These are phyloP conservation scores for Gigaspora rosea DNA, from an alignment of 192 early-diverging fungal species.

Conservation along the genomic window DNA sequence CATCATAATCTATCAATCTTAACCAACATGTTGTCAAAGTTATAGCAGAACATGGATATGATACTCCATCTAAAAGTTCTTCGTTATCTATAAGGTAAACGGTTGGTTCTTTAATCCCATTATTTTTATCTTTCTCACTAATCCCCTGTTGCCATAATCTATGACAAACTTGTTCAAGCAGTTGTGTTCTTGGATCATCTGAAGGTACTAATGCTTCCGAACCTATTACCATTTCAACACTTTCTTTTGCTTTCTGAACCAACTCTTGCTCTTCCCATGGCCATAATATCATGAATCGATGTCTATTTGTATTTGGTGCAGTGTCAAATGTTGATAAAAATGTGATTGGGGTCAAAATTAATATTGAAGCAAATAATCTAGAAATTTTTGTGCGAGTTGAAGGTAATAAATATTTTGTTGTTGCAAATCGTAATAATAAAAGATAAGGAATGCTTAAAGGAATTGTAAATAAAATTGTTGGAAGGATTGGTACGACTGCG, in stretches of 20 bases:
- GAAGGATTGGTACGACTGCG: slow-evolving; percentile 1
- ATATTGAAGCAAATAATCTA: not conserved
- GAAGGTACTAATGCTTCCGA: not conserved
- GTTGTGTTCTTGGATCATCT: not conserved
- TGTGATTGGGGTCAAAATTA: not conserved
- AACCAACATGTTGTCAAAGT: slow-evolving; percentile 27
- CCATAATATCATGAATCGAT: slow-evolving; percentile 26
- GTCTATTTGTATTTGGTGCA: slow-evolving; percentile 14
- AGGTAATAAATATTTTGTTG: not conserved
- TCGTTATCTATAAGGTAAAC: slow-evolving; percentile 19
- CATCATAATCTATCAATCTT: slow-evolving; percentile 43
- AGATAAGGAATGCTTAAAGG: slow-evolving; percentile 26
- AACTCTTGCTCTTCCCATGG: slow-evolving; percentile 20
- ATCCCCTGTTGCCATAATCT: slow-evolving; percentile 6
- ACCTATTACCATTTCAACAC: slow-evolving; percentile 13
- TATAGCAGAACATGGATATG: slow-evolving; percentile 21
- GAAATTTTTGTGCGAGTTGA: not conserved
- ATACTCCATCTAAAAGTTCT: slow-evolving; percentile 24
- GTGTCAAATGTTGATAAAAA: slow-evolving; percentile 11
- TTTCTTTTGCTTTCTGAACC: slow-evolving; percentile 4
- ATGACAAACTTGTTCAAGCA: not conserved
- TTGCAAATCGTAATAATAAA: not conserved
- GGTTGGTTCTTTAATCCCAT: not conserved
- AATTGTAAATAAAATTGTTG: slow-evolving; percentile 20
- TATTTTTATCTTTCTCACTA: not conserved